These are phyloP conservation scores for Diaporthe vexans DNA, from an alignment of 2,329 filamentous ascomycete species.

Conservation along the genomic window DNA sequence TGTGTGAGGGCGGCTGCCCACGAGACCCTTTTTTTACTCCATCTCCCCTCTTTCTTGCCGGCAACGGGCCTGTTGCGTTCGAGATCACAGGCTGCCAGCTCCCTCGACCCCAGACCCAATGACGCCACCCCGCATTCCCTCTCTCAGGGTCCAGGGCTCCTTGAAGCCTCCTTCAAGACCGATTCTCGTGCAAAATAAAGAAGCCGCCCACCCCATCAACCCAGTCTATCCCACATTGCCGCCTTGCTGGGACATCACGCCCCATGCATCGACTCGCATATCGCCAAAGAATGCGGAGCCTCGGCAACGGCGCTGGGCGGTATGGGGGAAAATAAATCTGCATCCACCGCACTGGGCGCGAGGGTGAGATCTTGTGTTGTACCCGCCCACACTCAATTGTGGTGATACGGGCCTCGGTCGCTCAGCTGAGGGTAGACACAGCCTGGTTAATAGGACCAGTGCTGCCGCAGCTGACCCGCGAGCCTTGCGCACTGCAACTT, in stretches of 20 bases:
- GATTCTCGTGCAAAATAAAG: neutral
- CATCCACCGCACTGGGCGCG: neutral
- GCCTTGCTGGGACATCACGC: conserved; percentile 21
- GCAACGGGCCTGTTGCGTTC: conserved; percentile 33
- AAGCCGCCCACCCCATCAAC: neutral
- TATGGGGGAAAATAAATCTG: neutral
- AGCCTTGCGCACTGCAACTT: neutral
- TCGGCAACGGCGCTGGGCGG: conserved; percentile 32
- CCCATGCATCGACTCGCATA: neutral
- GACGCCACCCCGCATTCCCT: conserved; percentile 39
- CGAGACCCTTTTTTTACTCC: conserved; percentile 35
- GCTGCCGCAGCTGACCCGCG: conserved; percentile 31
- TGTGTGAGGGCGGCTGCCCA: conserved; percentile 32
- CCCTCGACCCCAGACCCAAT: conserved; percentile 28
- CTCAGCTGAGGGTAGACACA: conserved; percentile 13
- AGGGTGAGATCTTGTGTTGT: neutral
- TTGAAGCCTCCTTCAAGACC: neutral
- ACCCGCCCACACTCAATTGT: neutral
- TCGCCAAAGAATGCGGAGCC: neutral
- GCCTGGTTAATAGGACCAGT: neutral
- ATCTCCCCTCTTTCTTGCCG: conserved; percentile 32
- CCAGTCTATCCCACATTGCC: conserved; percentile 7
- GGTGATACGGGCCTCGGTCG: conserved; percentile 1
- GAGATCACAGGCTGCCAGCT: conserved; percentile 15
- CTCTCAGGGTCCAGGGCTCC: conserved; percentile 30